Evolutionary conservation across 805 yeast species (phyloP), one percentile per base, ranked within the genome.

Genomic region (Cyberlindnera meyerae): DNA sequence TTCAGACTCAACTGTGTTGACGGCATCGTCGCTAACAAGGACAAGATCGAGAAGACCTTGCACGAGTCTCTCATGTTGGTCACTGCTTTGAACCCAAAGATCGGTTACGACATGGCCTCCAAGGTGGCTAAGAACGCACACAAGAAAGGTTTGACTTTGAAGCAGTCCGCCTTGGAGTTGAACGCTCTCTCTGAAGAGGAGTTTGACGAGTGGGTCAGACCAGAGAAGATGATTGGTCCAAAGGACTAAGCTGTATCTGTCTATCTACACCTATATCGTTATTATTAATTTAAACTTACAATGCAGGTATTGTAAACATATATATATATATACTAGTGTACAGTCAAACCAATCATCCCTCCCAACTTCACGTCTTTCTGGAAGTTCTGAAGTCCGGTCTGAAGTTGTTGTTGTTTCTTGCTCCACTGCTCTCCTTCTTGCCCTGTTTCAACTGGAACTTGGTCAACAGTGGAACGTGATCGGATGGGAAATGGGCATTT

Each of bases 71-170:
- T 93, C 61, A 93, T 93, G 98, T 77, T 93, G 68, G 98, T 93
- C 35, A 93, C 98, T 40, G 97, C 98, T 18, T 77, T 93, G 61
- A 93, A 93, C 78, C 97, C 98, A 57, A 88, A 90, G 80, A 93
- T 93, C 55, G 98, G 98, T 57, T 93, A 93, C 70, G 98, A 93
- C 61, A 76, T 80, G 54, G 97, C 98, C 41, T 87, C 97, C 42
- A 89, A 90, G 78, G 90, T 88, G 37, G 98, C 98, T 52, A 93
- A 93, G 76, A 86, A 93, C 62, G 98, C 98, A 33, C 97, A 93
- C 78, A 83, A 89, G 72, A 88, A 93, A 74, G 96, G 97, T 18
- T 73, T 90, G 55, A 93, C 98, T 31, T 77, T 93, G 68, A 93
- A 93, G 71, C 84, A 88, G 66, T 79, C 95, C 46, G 96, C 97